Evolutionary conservation across 2,329 filamentous ascomycete genomes (phyloP), one percentile per base, ranked within the genome.

Genomic region (Gliomastix tumulicola): DNA sequence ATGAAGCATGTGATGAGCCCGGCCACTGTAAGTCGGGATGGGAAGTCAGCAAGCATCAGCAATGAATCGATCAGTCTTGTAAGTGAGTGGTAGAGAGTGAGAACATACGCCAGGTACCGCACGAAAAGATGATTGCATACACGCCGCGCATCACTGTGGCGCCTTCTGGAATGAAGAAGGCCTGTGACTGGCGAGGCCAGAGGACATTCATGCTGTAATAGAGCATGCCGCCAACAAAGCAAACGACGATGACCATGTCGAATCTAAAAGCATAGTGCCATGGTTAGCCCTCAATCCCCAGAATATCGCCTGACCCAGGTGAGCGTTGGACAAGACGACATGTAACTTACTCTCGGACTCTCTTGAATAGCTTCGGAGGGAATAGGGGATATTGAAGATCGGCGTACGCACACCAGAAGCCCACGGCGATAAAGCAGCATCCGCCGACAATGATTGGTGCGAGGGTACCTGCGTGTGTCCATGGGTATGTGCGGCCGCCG

Each of bases 181-280:
- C 39, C 22, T 49, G 48, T n/a, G 48, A 48, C 32, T 55, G 49
- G 4, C 49, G 45, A 6, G 51, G 53, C 51, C 49, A 54, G 20
- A 54, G 43, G 8, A 55, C 51, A 36, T 54, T 53, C 48, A 52
- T 54, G 35, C 44, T 50, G 41, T 55, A 54, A 37, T 51, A 50
- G 12, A 55, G 43, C 51, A 56, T 56, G 12, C 53, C 53, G 7
- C 47, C 50, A 5, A 56, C 53, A 20, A 56, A 56, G 32, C 46
- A 51, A 1, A 56, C 53, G 9, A 55, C 49, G 21, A 55, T 45
- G 39, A 56, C 43, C 41, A 51, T 49, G 25, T 47, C 48, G 33
- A 56, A 53, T n/a, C 47, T 47, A 16, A 11, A 17, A 11, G n/a
- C n/a, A n/a, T n/a, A n/a, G n/a, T n/a, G n/a, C n/a, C n/a, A n/a